Percentiles rank a stretch among this genome's conserved stretches.
These are phyloP conservation scores for Trametes cingulata DNA, from an alignment of 768 basidiomycete species.

Conservation along the genomic window DNA sequence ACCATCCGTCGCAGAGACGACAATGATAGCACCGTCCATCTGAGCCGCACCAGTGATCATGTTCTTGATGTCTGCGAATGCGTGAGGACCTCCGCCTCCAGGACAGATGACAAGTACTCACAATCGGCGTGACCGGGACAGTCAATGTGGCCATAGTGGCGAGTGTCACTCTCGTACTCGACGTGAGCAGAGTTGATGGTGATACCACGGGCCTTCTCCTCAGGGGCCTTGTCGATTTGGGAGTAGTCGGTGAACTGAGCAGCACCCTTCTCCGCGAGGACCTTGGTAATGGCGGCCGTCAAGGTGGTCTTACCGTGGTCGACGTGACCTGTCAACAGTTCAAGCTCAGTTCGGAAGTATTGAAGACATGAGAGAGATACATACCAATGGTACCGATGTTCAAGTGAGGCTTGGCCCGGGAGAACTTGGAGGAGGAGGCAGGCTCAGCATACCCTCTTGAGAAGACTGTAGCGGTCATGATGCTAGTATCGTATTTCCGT, in stretches of 20 bases:
- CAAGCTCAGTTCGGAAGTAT: no score
- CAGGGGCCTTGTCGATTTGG: conserved; percentile 98
- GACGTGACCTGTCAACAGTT: conserved; percentile 67
- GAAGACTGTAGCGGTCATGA: conserved; percentile 39
- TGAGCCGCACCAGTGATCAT: conserved; percentile 99
- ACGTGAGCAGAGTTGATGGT: conserved; percentile 99
- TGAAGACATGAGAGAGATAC: conserved; percentile 2
- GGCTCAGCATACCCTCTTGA: conserved; percentile 78
- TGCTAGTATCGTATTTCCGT: neutral
- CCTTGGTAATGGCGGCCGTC: conserved; percentile 94
- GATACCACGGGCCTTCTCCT: conserved; percentile 99
- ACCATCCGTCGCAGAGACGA: conserved; percentile 97
- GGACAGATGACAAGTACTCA: conserved; percentile 38
- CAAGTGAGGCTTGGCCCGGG: conserved; percentile 85
- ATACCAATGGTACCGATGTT: conserved; percentile 93
- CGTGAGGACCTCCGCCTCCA: conserved; percentile 16
- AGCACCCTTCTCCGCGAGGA: conserved; percentile 74
- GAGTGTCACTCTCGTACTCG: conserved; percentile 88
- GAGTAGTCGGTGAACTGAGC: conserved; percentile 92
- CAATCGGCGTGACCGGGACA: conserved; percentile 97
- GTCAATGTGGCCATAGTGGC: conserved; percentile 98
- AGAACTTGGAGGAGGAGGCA: conserved; percentile 46
- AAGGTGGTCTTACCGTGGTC: conserved; percentile 99
- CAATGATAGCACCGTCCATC: conserved; percentile 95
- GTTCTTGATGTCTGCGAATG: conserved; percentile 81